Percentiles rank a stretch among this genome's conserved stretches.
Conservation (phyloP, 768 basidiomycete species). For the Lactarius trivialis region DNA sequence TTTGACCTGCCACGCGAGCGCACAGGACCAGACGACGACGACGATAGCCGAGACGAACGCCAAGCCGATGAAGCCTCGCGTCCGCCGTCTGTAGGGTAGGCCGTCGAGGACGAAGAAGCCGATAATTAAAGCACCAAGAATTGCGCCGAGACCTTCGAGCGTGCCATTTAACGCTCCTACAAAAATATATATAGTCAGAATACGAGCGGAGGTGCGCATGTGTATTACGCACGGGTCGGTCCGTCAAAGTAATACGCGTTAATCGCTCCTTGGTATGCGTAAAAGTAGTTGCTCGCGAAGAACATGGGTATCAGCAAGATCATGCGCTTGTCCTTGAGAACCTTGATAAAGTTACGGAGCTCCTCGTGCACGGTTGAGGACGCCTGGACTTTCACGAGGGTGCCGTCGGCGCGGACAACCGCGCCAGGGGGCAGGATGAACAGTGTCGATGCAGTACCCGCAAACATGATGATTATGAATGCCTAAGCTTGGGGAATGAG, state of each 20-base stretch:
- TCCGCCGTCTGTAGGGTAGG: conserved; percentile 31
- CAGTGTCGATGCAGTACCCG: conserved; percentile 34
- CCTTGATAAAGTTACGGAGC: conserved; percentile 26
- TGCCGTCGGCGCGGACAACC: conserved; percentile 37
- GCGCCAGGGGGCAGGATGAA: conserved; percentile 34
- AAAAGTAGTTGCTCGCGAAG: conserved; percentile 42
- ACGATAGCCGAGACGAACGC: conserved; percentile 30
- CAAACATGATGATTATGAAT: conserved; percentile 41
- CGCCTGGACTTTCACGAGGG: conserved; percentile 34
- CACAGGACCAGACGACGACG: conserved; percentile 35
- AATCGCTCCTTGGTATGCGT: conserved; percentile 40
- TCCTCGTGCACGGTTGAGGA: conserved; percentile 30
- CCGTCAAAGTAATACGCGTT: conserved; percentile 37
- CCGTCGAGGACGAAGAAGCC: conserved; percentile 37
- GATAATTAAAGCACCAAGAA: conserved; percentile 38
- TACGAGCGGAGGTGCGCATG: background rate
- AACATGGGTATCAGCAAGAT: conserved; percentile 38
- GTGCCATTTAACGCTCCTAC: conserved; percentile 34
- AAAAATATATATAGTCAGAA: background rate
- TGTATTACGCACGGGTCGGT: conserved; percentile 31
- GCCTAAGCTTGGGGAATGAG: conserved; percentile 25
- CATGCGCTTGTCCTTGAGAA: conserved; percentile 39
- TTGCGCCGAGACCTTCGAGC: conserved; percentile 36
- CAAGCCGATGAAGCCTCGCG: conserved; percentile 36
- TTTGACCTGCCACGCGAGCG: conserved; percentile 36